Evolutionary conservation across 257 asterid species (phyloP), one percentile per base, ranked within the genome.

Genomic region (Ajuga chamaepitys): DNA sequence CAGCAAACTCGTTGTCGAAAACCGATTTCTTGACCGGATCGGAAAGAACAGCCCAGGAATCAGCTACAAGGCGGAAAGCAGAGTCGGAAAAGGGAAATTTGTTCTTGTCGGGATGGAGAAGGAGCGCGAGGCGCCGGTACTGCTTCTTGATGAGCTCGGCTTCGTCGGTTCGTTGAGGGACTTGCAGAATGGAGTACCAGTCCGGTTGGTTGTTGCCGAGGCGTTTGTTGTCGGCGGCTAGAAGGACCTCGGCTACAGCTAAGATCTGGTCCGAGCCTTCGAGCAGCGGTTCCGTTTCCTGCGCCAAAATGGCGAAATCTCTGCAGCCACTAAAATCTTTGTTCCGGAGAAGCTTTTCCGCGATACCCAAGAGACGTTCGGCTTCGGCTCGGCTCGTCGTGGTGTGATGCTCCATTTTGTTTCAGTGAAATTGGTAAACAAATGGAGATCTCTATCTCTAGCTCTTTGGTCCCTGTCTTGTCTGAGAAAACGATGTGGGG

Each of bases 261-360:
- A 88, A 66, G 95, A 91, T 86, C 91, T 91, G 98, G 6, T 91
- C 98, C 61, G 95, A 78, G 45, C 98, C 98, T 12, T 91, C 98
- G 34, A 91, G 76, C 0, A 91, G 77, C 1, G 98, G 98, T 67
- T 91, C 98, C 20, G 96, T 85, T 70, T 91, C 98, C 73, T 85
- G 96, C 0, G 98, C 95, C 12, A 92, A 42, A 62, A 83, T 72
- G 5, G 95, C 95, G 75, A 92, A 92, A 21, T 92, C 95, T 21
- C 87, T 74, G 67, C 81, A 85, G 26, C 90, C 84, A 68, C 78
- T 57, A 24, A 77, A 72, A 53, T 91, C 98, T 30, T 79, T 83
- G 76, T 14, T 80, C 3, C 82, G 77, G 34, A 91, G 87, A 13
- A 92, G 95, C 80, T 88, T 92, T 66, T 86, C 97, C 55, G 98